Conservation (phyloP, 176 grass and related monocot genomes). For the Neostapfia colusana region DNA sequence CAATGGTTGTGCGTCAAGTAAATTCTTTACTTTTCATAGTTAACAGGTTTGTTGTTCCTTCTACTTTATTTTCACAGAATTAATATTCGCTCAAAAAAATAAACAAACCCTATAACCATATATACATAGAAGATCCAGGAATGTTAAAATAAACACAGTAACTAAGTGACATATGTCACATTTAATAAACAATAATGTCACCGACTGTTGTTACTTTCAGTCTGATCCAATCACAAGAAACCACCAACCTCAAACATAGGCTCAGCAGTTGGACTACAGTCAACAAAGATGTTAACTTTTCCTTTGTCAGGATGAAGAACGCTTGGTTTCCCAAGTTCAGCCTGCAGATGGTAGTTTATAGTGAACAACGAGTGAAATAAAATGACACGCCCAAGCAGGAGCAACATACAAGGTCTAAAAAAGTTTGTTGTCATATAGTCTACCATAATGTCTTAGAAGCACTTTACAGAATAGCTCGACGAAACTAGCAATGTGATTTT, state of each 20-base stretch:
- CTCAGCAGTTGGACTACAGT: slow-evolving; percentile 76
- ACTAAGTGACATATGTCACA: no score
- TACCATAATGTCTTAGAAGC: not conserved
- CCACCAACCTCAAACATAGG: slow-evolving; percentile 74
- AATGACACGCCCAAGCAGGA: not conserved
- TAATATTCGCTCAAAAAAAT: no score
- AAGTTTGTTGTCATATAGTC: not conserved
- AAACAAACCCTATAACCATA: no score
- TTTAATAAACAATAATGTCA: slow-evolving; percentile 10
- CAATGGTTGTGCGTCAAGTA: no score
- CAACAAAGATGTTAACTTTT: slow-evolving; percentile 81
- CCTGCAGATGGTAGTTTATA: slow-evolving; percentile 42
- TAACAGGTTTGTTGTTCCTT: no score
- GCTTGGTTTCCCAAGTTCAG: slow-evolving; percentile 80
- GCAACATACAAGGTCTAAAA: not conserved
- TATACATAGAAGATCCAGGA: no score
- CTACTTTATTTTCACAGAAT: no score
- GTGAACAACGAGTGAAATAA: slow-evolving; percentile 5
- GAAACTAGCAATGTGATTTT: not conserved
- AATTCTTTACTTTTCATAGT: no score
- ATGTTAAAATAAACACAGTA: no score
- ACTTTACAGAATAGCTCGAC: not conserved
- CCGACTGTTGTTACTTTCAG: not conserved
- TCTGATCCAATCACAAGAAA: slow-evolving; percentile 12
- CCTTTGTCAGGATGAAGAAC: slow-evolving; percentile 82